These are phyloP conservation scores for Melocanna baccifera DNA, from an alignment of 176 grass and related monocot genomes.

Conservation along the genomic window DNA sequence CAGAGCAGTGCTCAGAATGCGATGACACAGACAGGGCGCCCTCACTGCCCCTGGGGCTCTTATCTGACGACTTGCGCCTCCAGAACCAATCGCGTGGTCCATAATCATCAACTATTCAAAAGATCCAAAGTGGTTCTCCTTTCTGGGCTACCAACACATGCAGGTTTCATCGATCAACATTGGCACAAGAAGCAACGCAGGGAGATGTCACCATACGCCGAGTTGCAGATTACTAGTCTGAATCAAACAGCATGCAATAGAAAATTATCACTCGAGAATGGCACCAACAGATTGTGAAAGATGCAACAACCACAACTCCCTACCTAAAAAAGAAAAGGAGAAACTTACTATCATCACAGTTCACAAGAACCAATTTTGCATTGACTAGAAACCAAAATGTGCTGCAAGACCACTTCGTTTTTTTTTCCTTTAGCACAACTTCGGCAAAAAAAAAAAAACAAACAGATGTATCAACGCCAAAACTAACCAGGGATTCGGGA, in stretches of 20 bases:
- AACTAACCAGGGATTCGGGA: background rate
- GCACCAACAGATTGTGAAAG: background rate
- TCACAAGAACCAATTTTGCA: background rate
- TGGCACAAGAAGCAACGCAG: background rate
- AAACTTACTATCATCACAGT: background rate
- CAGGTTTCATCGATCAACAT: conserved; percentile 24
- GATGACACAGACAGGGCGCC: conserved; percentile 39
- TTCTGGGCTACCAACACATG: conserved; percentile 27
- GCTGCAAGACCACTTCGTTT: conserved; percentile 26
- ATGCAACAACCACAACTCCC: conserved; percentile 9
- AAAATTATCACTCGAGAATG: conserved; percentile 20
- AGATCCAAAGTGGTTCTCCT: conserved; percentile 11
- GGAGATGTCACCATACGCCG: background rate
- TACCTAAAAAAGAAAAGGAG: conserved; percentile 3
- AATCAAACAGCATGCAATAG: conserved; percentile 8
- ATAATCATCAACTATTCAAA: conserved; percentile 42
- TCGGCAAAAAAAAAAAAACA: background rate
- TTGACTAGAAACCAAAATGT: conserved; percentile 18
- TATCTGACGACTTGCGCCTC: conserved; percentile 70
- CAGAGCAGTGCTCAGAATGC: conserved; percentile 46
- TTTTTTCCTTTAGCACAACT: conserved; percentile 8
- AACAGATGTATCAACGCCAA: background rate
- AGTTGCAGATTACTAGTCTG: background rate
- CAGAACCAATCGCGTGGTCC: conserved; percentile 69
- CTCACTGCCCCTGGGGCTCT: conserved; percentile 50